Evolutionary conservation across 306 rosid species (phyloP).

Genomic region (Glycine latifolia): DNA sequence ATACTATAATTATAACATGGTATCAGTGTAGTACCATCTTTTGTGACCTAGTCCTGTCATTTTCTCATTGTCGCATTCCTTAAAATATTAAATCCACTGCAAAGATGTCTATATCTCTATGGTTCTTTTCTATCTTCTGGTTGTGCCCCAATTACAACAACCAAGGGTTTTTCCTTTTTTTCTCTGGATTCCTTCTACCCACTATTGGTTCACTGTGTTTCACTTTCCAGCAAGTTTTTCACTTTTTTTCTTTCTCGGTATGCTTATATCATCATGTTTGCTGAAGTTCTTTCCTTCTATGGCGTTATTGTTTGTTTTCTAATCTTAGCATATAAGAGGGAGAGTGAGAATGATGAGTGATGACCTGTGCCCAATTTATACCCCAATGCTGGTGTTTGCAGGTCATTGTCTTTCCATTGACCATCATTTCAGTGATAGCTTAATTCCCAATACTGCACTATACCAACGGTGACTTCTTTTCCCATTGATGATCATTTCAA

Average conservation of each 20-base stretch:
- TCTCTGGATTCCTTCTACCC: conserved; percentile 5
- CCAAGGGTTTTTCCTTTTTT: background rate
- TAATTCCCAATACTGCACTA: no score
- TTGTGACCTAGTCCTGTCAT: background rate
- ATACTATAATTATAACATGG: background rate
- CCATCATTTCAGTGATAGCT: no score
- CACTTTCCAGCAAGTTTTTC: background rate
- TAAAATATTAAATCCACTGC: background rate
- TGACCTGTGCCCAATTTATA: no score
- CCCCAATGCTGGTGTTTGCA: no score
- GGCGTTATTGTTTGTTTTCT: background rate
- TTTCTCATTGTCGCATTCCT: background rate
- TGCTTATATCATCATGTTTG: background rate
- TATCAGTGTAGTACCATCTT: conserved; percentile 2
- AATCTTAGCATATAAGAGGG: background rate
- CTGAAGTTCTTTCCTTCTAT: background rate
- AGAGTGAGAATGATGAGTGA: no score
- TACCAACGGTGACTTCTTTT: background rate
- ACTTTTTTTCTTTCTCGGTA: background rate
- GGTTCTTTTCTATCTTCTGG: conserved; percentile 20
- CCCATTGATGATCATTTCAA: conserved; percentile 13
- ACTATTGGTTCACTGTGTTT: background rate
- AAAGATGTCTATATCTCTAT: conserved; percentile 6
- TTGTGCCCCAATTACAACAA: background rate
- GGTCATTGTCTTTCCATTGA: no score